phyloP scores from a whole-genome alignment of 495 filamentous ascomycete species.

The Choiromyces venosus region DNA sequence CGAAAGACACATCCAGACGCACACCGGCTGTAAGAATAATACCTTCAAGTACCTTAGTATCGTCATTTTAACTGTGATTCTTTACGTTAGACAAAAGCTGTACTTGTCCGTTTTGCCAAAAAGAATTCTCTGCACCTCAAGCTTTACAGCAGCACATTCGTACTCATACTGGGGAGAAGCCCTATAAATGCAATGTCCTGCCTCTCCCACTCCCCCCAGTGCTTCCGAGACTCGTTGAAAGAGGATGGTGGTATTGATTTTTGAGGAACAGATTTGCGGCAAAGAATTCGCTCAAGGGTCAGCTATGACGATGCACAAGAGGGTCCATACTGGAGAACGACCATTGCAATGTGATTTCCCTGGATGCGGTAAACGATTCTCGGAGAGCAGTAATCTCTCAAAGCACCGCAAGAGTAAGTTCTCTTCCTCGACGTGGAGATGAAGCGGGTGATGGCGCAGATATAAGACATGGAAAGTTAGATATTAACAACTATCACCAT shows the following conservation, averaged over 20 bases:
- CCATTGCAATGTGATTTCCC: slow-evolving; percentile 50
- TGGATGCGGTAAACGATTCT: slow-evolving; percentile 53
- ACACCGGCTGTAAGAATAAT: slow-evolving; percentile 54
- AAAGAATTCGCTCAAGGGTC: slow-evolving; percentile 43
- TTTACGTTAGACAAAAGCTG: slow-evolving; percentile 53
- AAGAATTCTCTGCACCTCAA: slow-evolving; percentile 56
- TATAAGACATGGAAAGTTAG: slow-evolving; percentile 36
- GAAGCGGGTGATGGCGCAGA: slow-evolving; percentile 36
- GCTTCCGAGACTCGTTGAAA: not conserved
- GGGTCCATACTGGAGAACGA: slow-evolving; percentile 40
- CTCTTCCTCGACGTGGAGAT: not conserved
- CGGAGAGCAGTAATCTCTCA: slow-evolving; percentile 54
- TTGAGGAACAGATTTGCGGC: slow-evolving; percentile 29
- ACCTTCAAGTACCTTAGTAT: not conserved
- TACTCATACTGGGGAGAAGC: slow-evolving; percentile 59
- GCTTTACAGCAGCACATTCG: slow-evolving; percentile 57
- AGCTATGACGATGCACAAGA: slow-evolving; percentile 43
- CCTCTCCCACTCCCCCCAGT: slow-evolving; percentile 4
- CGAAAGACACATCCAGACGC: slow-evolving; percentile 58
- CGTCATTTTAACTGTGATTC: not conserved
- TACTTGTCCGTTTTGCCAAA: slow-evolving; percentile 51
- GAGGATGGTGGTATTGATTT: slow-evolving; percentile 1
- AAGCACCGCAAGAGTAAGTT: slow-evolving; percentile 49
- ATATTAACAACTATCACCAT: slow-evolving; percentile 55
- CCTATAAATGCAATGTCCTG: slow-evolving; percentile 43